Base-by-base conservation (phyloP, 768 basidiomycete genomes). In the Cyclocybe aegerita region DNA sequence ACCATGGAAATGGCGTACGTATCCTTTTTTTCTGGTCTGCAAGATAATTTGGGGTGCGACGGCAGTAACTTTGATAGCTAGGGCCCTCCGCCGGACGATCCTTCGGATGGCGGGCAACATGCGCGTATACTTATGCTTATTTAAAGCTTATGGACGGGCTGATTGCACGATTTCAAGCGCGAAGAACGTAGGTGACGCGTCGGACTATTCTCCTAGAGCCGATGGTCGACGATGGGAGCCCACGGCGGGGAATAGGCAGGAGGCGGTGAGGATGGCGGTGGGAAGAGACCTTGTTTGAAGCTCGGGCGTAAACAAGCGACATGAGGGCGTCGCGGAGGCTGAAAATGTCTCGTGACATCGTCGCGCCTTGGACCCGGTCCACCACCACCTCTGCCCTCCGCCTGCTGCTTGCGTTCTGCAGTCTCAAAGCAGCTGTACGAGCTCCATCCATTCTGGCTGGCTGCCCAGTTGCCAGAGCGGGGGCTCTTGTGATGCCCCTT, bases 281-380 rank as follows among this genome's bases (percentile, higher is more conserved):
- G 41, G 37, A 9, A 31, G 29, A 36, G 35, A 43, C 35, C 35
- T 35, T 49, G 48, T 49, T 49, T 48, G 45, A 55, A 47, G 54
- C 39, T 37, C n/a, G 48, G 38, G 50, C 43, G 50, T 44, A 49
- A 52, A 48, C 34, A 30, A 14, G 36, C 32, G 11, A 51, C 50
- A 57, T 44, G 53, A 48, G 53, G 54, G 47, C 29, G 16, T 56
- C 55, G 57, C 57, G 53, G 57, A 39, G 40, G 49, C 52, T 58
- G 31, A 53, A 55, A 52, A 49, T 36, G 14, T 17, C 34, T 45
- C 36, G 9, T 50, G 44, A 23, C 23, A 23, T 3, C 49, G 43
- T 44, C 34, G 41, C 34, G 34, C 46, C 36, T 17, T 44, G 43
- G 23, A 23, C 23, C 23, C 23, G 23, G 23, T 23, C 23, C 23